phyloP scores from a whole-genome alignment of 129 eudicot species.

The Ambrosia trifida region DNA sequence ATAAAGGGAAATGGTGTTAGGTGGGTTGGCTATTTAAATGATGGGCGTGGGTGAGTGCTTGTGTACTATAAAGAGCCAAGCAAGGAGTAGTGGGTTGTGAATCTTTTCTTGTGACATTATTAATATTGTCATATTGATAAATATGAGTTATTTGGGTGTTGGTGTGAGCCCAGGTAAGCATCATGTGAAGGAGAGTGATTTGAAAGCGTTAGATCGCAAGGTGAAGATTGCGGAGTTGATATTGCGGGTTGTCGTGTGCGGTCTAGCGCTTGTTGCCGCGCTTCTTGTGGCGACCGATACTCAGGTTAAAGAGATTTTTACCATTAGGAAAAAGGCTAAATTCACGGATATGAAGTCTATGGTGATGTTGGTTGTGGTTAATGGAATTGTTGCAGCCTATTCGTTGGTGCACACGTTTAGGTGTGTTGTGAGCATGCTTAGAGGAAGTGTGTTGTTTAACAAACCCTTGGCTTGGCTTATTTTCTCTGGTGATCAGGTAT shows the following conservation, averaged over 20 bases:
- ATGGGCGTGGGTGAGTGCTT: background rate
- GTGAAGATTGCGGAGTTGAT: slow-evolving; percentile 63
- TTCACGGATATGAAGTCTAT: slow-evolving; percentile 81
- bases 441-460: slow-evolving; percentile 71
- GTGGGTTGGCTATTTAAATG: slow-evolving; percentile 1
- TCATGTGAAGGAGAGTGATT: background rate
- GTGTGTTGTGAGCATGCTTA: slow-evolving; percentile 70
- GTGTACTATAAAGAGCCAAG: background rate
- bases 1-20: background rate
- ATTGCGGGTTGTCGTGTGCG: slow-evolving; percentile 56
- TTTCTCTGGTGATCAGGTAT: slow-evolving; percentile 89
- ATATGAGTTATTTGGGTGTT: slow-evolving; percentile 14
- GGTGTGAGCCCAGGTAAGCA: background rate
- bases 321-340: slow-evolving; percentile 61
- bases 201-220: slow-evolving; percentile 54
- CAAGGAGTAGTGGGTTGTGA: too few species aligned
- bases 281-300: slow-evolving; percentile 66
- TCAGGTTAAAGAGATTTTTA: slow-evolving; percentile 68
- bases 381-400: slow-evolving; percentile 82
- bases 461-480: slow-evolving; percentile 92
- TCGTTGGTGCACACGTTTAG: slow-evolving; percentile 69
- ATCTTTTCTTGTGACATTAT: too few species aligned
- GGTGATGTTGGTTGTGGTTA: slow-evolving; percentile 70
- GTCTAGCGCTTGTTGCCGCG: slow-evolving; percentile 65
- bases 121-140: too few species aligned